Evolutionary conservation across 75 land plant genomes (phyloP).

Genomic region (Sequoiadendron giganteum): DNA sequence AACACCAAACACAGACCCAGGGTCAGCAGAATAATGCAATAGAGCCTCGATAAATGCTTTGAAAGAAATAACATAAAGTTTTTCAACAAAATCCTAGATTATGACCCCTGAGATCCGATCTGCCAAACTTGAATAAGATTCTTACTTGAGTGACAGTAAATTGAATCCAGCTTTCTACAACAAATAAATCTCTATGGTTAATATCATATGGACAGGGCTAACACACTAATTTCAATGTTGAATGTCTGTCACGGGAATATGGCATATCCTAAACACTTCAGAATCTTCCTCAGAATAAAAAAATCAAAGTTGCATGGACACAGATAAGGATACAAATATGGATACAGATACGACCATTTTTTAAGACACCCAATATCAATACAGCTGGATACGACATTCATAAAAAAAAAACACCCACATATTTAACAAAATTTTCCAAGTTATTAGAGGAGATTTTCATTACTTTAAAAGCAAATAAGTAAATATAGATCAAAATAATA

Average conservation of each 20-base stretch:
- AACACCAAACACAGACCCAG: conserved; percentile 1
- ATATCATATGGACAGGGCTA: not conserved
- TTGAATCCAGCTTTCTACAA: not conserved
- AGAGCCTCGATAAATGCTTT: not conserved
- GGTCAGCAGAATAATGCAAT: not conserved
- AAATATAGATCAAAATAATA: no score
- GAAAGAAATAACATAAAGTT: not conserved
- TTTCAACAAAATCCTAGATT: not conserved
- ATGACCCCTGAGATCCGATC: not conserved
- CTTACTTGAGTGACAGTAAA: not conserved
- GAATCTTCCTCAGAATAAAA: not conserved
- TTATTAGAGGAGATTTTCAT: no score
- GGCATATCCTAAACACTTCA: not conserved
- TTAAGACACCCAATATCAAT: no score
- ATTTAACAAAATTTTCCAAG: no score
- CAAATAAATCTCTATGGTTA: not conserved
- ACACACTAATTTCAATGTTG: not conserved
- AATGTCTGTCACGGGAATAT: not conserved
- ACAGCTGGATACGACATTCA: no score
- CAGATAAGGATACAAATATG: no score
- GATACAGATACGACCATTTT: no score
- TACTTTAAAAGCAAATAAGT: no score
- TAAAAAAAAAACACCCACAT: no score
- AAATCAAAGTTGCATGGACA: no score
- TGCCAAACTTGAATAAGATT: not conserved